phyloP scores from a whole-genome alignment of 371 early-diverging fungal species.

The Mucor lusitanicus region DNA sequence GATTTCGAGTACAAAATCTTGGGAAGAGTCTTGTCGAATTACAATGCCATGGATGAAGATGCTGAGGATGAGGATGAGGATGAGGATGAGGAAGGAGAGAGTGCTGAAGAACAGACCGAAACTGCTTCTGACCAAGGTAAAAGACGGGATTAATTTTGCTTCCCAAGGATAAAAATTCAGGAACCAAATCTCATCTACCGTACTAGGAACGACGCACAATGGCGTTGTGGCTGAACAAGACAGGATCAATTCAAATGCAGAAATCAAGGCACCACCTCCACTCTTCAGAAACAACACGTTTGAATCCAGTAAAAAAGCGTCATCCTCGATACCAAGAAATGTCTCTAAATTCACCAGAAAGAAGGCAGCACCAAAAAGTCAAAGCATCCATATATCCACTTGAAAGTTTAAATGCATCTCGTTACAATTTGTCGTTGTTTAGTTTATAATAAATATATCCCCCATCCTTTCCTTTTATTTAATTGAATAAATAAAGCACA shows the following conservation, averaged over 20 bases:
- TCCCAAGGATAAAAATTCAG: neutral
- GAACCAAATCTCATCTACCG: neutral
- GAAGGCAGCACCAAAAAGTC: neutral
- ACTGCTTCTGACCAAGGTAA: neutral
- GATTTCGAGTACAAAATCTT: slow-evolving; percentile 40
- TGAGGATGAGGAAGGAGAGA: neutral
- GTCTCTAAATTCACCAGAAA: neutral
- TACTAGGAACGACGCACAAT: neutral
- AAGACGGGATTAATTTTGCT: neutral
- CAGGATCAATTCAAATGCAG: neutral
- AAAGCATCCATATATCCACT: neutral
- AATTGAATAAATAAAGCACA: neutral
- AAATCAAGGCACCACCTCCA: neutral
- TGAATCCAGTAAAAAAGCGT: neutral
- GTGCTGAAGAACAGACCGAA: neutral
- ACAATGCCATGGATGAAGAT: slow-evolving; percentile 15
- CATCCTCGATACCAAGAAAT: slow-evolving; percentile 1
- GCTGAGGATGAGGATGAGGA: slow-evolving; percentile 6
- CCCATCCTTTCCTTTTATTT: neutral
- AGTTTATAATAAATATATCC: neutral
- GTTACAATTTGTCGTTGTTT: neutral
- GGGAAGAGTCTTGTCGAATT: slow-evolving; percentile 42
- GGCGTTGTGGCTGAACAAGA: neutral
- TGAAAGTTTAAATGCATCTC: neutral
- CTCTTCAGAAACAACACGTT: neutral